These are phyloP conservation scores for Gremmenia infestans DNA, from an alignment of 2,329 filamentous ascomycete genomes.

Conservation along the genomic window DNA sequence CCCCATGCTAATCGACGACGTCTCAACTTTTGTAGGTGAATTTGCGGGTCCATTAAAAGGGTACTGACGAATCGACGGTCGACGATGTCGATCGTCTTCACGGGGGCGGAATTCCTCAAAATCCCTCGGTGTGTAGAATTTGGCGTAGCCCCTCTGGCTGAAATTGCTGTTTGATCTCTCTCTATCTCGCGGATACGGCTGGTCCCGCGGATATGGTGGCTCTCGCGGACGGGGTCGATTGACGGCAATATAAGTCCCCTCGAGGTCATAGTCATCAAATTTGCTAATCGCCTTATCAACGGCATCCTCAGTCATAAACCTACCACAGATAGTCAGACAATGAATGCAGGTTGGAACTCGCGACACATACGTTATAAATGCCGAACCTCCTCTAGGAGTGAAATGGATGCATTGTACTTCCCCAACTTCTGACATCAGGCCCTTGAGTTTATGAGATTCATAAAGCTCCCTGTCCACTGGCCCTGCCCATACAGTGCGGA, in stretches of 20 bases:
- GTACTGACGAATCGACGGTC: no score
- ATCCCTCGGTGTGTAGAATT: not conserved
- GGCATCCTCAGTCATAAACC: not conserved
- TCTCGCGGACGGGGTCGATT: not conserved
- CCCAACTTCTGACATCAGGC: slow-evolving; percentile 19
- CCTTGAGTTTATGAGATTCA: slow-evolving; percentile 14
- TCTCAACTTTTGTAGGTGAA: no score
- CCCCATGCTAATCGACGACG: no score
- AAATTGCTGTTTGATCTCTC: slow-evolving; percentile 5
- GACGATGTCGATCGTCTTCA: no score
- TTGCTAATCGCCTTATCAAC: not conserved
- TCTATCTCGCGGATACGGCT: not conserved
- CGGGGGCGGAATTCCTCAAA: not conserved
- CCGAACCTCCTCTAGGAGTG: not conserved
- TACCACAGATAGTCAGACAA: not conserved
- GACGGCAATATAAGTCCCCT: not conserved
- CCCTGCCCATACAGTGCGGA: slow-evolving; percentile 16
- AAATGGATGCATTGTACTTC: slow-evolving; percentile 21
- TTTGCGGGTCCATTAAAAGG: no score
- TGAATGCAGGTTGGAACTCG: not conserved
- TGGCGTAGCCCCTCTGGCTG: slow-evolving; percentile 1
- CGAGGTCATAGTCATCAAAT: not conserved
- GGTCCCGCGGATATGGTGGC: not conserved
- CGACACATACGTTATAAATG: slow-evolving; percentile 22
- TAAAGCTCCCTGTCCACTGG: slow-evolving; percentile 8